Percentiles rank a stretch among this genome's conserved stretches.
Evolutionary conservation across 352 stramenopile genomes (phyloP).

Genomic region (Halophytophthora batemanensis): DNA sequence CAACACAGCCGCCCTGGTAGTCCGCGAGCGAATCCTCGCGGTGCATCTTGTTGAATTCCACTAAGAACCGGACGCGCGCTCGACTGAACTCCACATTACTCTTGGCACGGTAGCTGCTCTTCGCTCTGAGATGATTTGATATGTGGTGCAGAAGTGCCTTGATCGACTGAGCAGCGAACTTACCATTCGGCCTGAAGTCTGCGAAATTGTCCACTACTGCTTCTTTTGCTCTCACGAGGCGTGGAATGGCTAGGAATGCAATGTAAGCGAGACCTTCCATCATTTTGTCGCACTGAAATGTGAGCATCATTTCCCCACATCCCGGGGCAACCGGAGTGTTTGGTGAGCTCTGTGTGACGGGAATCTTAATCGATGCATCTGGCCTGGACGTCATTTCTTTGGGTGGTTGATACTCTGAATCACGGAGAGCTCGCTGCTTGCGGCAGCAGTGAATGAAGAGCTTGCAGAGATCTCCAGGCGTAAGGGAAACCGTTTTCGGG

Average conservation of each 20-base stretch:
- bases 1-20: constrained; percentile 41
- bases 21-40: constrained; percentile 49
- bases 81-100: constrained; percentile 43
- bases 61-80: constrained; percentile 38
- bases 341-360: too few species aligned
- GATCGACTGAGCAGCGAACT: constrained; percentile 33
- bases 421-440: constrained; percentile 13
- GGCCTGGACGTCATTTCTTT: not conserved
- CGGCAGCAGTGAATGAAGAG: constrained; percentile 55
- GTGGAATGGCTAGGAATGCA: constrained; percentile 28
- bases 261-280: constrained; percentile 21
- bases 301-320: constrained; percentile 4
- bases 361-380: constrained; percentile 6
- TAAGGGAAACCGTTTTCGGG: constrained; percentile 37
- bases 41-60: constrained; percentile 59
- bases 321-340: not conserved
- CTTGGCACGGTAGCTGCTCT: constrained; percentile 18
- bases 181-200: constrained; percentile 9
- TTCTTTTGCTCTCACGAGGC: constrained; percentile 29
- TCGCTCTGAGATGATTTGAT: constrained; percentile 35
- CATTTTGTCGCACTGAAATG: constrained; percentile 20
- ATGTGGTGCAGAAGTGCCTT: constrained; percentile 64
- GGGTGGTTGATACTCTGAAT: not conserved
- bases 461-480: constrained; percentile 41
- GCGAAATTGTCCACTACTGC: constrained; percentile 6